Evolutionary conservation across 306 rosid genomes (phyloP), one percentile per base, ranked within the genome.

Genomic region (Herpetospermum pedunculosum): DNA sequence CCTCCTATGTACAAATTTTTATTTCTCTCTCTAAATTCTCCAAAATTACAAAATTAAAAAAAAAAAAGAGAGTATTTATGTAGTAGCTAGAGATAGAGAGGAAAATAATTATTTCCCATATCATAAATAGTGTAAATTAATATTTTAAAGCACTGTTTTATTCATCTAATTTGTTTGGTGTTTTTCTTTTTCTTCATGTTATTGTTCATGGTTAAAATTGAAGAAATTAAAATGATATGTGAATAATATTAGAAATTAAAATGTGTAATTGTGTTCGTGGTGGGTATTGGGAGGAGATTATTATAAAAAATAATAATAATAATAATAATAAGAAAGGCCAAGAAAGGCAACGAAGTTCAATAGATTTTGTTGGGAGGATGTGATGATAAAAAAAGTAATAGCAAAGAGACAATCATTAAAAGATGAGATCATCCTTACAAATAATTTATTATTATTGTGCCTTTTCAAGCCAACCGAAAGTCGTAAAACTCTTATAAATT

Each of bases 311-410:
- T 43, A 43, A 43, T 4, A 53, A 4, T 0, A 0, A 11, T 10
- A 6, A 44, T 4, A 14, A 48, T 4, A 23, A 53, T 2, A 10
- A 7, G 4, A 23, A 23, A 5, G 16, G 0, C 18, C 18, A 12
- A 15, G 3, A 35, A n/a, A 18, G 44, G 46, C 6, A 18, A 37
- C 29, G 30, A 35, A 35, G 12, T 63, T 63, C 29, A 35, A 63
- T 63, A 63, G 70, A 63, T 63, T 63, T 63, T 63, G 70, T 63
- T 63, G 70, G 70, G 70, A 9, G 70, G 13, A 16, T 63, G 48
- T 35, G 70, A 35, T 21, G 23, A 16, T 15, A 59, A 59, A 59
- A 59, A 25, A 29, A 59, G 25, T 59, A 59, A 29, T 59, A 37
- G 16, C 16, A 35, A 63, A 37, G 47, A 63, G 70, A 63, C 70